Base-by-base conservation (phyloP, 2,329 filamentous ascomycete species). In the Aspergillus glaucus region DNA sequence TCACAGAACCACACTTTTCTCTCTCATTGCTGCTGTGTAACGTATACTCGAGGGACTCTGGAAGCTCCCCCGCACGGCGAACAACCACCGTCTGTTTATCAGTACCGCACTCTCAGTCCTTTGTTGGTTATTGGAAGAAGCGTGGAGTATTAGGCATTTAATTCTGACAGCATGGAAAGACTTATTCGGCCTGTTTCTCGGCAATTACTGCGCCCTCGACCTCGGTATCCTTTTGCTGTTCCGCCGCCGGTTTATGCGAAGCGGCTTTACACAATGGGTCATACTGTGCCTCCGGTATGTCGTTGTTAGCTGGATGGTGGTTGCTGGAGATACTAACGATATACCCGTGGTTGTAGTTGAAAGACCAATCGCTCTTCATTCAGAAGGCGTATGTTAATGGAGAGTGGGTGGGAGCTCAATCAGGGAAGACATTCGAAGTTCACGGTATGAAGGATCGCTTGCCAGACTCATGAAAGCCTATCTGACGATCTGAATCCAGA, bases 361-460 rank as follows among this genome's bases (percentile, higher is more conserved):
- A 84, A 63, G 87, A 92, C 59, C 80, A 81, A 32, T 88, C 86
- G 21, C 80, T 98, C 51, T 81, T 97, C 62, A 96, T 94, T 75
- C 82, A 85, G 59, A 81, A 91, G 65, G 73, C 83, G 62, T 96
- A 92, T 65, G 84, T 97, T 63, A 92, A 98, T 67, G 93, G 93
- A 62, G 80, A 95, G 79, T 98, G 91, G 88, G 81, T 94, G 53
- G 79, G 80, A 59, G 88, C 92, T 59, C 81, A 83, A 63, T 95
- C 89, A 1, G 88, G 89, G 64, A 84, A 94, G 79, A 95, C 89
- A 42, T 98, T 97, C 69, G 85, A 93, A 66, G 88, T 96, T 51
- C 78, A 81, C 55, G 86, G 84, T 85, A 71, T 55, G 64, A 51
- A 28, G 40, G 3, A 42, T 32, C 10, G 4, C n/a, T 32, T 12